phyloP scores from a whole-genome alignment of 805 yeast species.

The Pichia heedii region DNA sequence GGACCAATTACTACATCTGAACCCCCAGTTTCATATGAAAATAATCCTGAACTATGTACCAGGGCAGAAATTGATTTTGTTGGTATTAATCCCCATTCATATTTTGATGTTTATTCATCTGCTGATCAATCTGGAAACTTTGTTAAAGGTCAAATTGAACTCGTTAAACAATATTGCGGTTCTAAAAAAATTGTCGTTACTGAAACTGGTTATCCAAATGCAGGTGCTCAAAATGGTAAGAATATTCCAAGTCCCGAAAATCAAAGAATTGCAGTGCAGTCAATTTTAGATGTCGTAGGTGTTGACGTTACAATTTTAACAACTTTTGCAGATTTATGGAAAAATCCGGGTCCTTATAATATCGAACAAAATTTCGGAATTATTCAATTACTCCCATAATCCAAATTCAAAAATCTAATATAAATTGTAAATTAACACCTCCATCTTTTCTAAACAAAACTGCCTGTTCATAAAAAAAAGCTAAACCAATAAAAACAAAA shows the following conservation, averaged over 20 bases:
- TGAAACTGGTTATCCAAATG: slow-evolving; percentile 86
- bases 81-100: slow-evolving; percentile 82
- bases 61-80: slow-evolving; percentile 67
- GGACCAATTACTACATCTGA: slow-evolving; percentile 81
- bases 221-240: slow-evolving; percentile 61
- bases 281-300: slow-evolving; percentile 50
- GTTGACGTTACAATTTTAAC: slow-evolving; percentile 64
- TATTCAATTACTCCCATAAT: slow-evolving; percentile 24
- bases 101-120: slow-evolving; percentile 54
- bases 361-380: slow-evolving; percentile 86
- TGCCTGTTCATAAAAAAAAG: no score
- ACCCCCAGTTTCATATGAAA: slow-evolving; percentile 69
- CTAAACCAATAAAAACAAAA: no score
- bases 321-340: slow-evolving; percentile 83
- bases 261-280: slow-evolving; percentile 59
- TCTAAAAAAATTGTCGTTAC: slow-evolving; percentile 50
- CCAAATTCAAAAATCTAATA: no score
- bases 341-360: slow-evolving; percentile 70
- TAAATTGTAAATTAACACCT: no score
- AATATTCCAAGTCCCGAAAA: slow-evolving; percentile 65
- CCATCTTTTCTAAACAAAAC: no score
- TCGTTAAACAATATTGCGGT: slow-evolving; percentile 50
- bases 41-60: slow-evolving; percentile 60
- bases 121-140: slow-evolving; percentile 69
- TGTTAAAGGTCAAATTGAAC: slow-evolving; percentile 49